Percentiles rank a stretch among this genome's conserved stretches.
Evolutionary conservation across 2,329 filamentous ascomycete genomes (phyloP).

Genomic region (Meredithiella fracta): DNA sequence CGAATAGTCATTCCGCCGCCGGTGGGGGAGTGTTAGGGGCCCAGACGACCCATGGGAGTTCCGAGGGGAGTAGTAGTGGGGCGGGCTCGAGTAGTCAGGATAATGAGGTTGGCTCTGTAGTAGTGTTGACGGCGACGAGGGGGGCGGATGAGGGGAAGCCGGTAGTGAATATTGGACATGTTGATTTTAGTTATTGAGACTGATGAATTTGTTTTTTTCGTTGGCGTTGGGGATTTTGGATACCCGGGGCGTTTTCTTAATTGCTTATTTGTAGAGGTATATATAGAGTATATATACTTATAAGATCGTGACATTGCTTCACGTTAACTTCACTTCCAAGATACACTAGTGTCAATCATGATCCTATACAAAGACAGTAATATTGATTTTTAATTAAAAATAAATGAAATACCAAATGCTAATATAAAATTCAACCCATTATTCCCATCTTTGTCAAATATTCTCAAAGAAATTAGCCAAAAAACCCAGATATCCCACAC

Average conservation of each 20-base stretch:
- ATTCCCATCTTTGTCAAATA: not conserved
- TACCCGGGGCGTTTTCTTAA: slow-evolving; percentile 10
- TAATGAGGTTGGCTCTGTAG: not conserved
- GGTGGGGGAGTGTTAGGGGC: not conserved
- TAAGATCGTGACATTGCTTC: no score
- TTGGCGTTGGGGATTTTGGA: not conserved
- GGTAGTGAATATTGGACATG: slow-evolving; percentile 32
- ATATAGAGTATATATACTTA: no score
- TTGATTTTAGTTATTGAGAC: slow-evolving; percentile 44
- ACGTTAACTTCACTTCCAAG: no score
- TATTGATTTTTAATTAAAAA: not conserved
- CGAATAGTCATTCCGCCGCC: not conserved
- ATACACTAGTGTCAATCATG: no score
- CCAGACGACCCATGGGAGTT: not conserved
- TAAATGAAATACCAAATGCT: no score
- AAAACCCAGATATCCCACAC: not conserved
- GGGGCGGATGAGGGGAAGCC: slow-evolving; percentile 19
- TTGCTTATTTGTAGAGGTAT: no score
- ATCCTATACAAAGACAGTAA: no score
- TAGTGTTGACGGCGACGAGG: no score
- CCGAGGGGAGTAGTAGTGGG: not conserved
- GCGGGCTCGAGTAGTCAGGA: slow-evolving; percentile 14
- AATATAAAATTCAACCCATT: no score
- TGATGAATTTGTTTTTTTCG: not conserved
- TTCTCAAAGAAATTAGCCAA: not conserved